These are phyloP conservation scores for Aeschynomene evenia DNA, from an alignment of 306 rosid species.

Conservation along the genomic window DNA sequence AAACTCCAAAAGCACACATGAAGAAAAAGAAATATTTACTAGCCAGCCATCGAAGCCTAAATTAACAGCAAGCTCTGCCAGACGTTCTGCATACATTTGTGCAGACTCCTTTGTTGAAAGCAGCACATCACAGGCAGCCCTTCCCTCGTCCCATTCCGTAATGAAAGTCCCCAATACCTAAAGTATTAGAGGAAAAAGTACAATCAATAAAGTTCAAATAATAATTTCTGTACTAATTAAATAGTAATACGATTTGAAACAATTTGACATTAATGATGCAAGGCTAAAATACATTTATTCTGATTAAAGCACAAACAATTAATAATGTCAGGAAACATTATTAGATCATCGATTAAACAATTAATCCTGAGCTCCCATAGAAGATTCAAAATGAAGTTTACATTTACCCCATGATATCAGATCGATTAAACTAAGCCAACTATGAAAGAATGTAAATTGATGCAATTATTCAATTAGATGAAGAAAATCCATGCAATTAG, in stretches of 20 bases:
- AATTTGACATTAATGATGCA: neutral
- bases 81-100: slow-evolving; percentile 74
- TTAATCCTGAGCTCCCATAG: neutral
- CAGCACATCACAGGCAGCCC: slow-evolving; percentile 46
- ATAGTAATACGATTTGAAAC: neutral
- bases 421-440: neutral
- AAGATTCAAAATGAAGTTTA: neutral
- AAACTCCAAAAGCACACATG: slow-evolving; percentile 21
- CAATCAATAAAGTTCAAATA: slow-evolving; percentile 15
- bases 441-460: no score
- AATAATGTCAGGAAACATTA: slow-evolving; percentile 1
- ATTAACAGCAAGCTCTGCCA: slow-evolving; percentile 70
- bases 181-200: slow-evolving; percentile 9
- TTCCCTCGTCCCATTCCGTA: slow-evolving; percentile 82
- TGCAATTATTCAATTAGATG: no score
- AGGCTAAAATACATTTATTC: neutral
- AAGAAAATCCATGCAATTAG: neutral
- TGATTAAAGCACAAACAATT: slow-evolving; percentile 5
- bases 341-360: no score
- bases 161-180: slow-evolving; percentile 95
- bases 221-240: neutral
- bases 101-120: slow-evolving; percentile 72
- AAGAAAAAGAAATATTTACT: slow-evolving; percentile 45
- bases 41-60: slow-evolving; percentile 99
- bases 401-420: slow-evolving; percentile 4